These are phyloP conservation scores for Terana coerulea DNA, from an alignment of 768 basidiomycete genomes.

Conservation along the genomic window DNA sequence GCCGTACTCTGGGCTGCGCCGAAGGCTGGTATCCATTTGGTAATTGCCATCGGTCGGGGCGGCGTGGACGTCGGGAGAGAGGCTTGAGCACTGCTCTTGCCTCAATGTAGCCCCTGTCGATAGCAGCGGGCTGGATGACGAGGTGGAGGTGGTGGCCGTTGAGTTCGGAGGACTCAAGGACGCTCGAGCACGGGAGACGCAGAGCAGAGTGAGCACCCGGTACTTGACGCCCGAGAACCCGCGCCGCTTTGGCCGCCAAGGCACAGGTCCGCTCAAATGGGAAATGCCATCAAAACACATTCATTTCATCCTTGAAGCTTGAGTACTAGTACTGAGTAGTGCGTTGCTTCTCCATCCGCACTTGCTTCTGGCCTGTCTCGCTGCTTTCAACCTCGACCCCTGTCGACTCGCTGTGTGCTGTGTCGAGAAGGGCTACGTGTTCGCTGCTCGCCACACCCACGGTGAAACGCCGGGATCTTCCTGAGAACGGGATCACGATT, in stretches of 20 bases:
- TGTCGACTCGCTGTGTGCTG: no score
- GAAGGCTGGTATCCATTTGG: constrained; percentile 26
- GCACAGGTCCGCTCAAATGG: constrained; percentile 3
- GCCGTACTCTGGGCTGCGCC: constrained; percentile 17
- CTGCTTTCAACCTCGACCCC: no score
- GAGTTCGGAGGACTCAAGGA: not conserved
- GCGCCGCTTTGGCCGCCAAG: constrained; percentile 11
- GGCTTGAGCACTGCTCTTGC: not conserved
- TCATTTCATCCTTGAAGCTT: no score
- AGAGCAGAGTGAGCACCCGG: not conserved
- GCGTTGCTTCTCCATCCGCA: no score
- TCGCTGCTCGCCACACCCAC: no score
- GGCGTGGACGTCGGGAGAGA: constrained; percentile 7
- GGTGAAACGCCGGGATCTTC: no score
- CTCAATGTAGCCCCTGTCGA: not conserved
- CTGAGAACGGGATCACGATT: no score
- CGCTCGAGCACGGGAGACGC: constrained; percentile 1
- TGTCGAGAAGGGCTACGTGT: no score
- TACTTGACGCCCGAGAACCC: constrained; percentile 9
- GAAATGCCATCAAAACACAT: not conserved
- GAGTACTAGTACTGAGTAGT: no score
- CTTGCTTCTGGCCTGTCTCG: no score
- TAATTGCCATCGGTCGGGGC: constrained; percentile 20
- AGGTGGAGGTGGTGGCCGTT: not conserved
- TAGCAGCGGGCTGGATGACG: no score